Evolutionary conservation across 2,329 filamentous ascomycete species (phyloP), one percentile per base, ranked within the genome.

Genomic region (Aspergillus spinulosporus): DNA sequence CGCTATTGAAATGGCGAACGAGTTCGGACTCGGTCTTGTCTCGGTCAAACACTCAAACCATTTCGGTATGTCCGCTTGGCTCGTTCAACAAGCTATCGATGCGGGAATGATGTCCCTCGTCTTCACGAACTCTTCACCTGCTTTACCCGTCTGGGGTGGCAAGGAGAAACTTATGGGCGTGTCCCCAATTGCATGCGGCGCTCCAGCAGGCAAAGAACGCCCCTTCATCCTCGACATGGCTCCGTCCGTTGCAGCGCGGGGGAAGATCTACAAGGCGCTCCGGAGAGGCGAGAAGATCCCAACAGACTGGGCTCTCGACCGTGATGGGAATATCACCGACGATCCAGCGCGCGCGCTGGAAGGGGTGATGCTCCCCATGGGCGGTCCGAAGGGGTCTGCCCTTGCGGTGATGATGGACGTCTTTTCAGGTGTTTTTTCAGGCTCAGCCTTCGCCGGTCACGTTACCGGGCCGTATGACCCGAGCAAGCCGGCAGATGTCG

Each of bases 361-460:
- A 34, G 89, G 89, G 1, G 88, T 92, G 3, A 93, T 94, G 90
- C 74, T 93, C 21, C 89, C 90, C 0, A 92, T 94, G 88, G 89
- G 89, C 2, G 90, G 90, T 0, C 89, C 90, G 0, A 94, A 94
- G 71, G 90, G 90, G 0, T 89, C 87, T 2, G 90, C 83, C 0
- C 71, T 94, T 40, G 78, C 88, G 0, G 84, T 94, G 54, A 93
- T 92, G 88, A 94, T 94, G 90, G 89, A 94, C 67, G 88, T 95
- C 2, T 93, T 94, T 68, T 92, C 88, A 0, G 90, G 89, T 1
- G 76, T 78, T 12, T 63, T 94, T 0, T 90, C 88, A 0, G 90
- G 89, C 0, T 87, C 86, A 32, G 89, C 89, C 0, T 94, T 90
- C 72, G 90, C 88, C 0, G 89, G 89, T 0, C 80, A 88, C 65